These are phyloP conservation scores for Ophiostoma piceae DNA, from an alignment of 2,329 filamentous ascomycete species.

Conservation along the genomic window DNA sequence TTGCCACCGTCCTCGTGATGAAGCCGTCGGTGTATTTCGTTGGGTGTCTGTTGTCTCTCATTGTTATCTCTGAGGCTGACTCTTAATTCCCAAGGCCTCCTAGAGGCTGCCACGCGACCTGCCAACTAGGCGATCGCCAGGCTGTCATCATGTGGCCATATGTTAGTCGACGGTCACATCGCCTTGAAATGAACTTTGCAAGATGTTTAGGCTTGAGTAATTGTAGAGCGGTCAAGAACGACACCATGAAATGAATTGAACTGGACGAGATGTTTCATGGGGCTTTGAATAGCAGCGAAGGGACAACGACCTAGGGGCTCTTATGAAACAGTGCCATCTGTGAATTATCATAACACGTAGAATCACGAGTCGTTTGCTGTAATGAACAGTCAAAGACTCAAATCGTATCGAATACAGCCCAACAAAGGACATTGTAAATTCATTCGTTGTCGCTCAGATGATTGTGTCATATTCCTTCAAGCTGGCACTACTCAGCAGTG, in stretches of 20 bases:
- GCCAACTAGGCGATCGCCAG: conserved; percentile 4
- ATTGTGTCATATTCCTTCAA: neutral
- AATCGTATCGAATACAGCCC: neutral
- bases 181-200: neutral
- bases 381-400: neutral
- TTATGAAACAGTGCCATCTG: conserved; percentile 13
- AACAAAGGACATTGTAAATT: neutral
- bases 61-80: neutral
- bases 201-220: neutral
- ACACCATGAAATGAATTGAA: neutral
- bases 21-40: neutral
- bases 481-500: neutral
- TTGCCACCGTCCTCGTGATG: neutral
- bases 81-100: neutral
- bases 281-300: neutral
- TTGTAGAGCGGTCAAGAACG: neutral
- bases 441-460: neutral
- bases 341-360: neutral
- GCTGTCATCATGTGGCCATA: conserved; percentile 4
- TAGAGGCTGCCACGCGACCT: conserved; percentile 4
- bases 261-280: neutral
- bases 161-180: neutral
- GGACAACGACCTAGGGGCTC: neutral
- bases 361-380: neutral
- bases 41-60: neutral